Evolutionary conservation across 768 basidiomycete genomes (phyloP).

Genomic region (Fomitopsis pulvina): DNA sequence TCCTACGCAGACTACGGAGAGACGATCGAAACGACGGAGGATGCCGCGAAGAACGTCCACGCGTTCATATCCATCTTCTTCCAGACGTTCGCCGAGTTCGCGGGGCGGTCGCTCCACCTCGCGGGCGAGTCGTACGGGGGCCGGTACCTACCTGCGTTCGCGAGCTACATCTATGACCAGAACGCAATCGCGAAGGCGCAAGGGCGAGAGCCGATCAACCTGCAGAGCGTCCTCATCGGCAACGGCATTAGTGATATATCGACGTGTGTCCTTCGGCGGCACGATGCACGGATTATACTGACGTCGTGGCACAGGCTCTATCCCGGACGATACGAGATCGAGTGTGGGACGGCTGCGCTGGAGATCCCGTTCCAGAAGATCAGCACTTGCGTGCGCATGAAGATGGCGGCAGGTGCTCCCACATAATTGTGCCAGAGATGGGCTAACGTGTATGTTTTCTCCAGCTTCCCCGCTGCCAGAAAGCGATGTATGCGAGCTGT

Average conservation of each 20-base stretch:
- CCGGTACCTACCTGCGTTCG: constrained; percentile 68
- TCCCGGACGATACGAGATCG: constrained; percentile 39
- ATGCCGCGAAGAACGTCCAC: constrained; percentile 69
- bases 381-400: constrained; percentile 48
- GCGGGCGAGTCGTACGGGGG: constrained; percentile 73
- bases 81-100: constrained; percentile 68
- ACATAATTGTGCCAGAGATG: background rate
- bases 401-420: constrained; percentile 40
- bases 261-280: constrained; percentile 27
- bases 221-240: constrained; percentile 70
- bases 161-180: constrained; percentile 69
- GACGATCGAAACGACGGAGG: constrained; percentile 67
- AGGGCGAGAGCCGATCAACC: constrained; percentile 51
- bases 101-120: constrained; percentile 62
- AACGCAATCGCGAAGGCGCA: constrained; percentile 47
- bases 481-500: constrained; percentile 49
- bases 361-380: constrained; percentile 43
- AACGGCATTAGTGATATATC: constrained; percentile 58
- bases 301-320: constrained; percentile 25
- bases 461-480: constrained; percentile 64
- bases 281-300: background rate
- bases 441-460: background rate
- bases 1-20: constrained; percentile 67
- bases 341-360: constrained; percentile 44
- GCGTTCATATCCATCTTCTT: constrained; percentile 78